phyloP scores from a whole-genome alignment of 2,329 filamentous ascomycete genomes.

The Paecilomyces niveus region DNA sequence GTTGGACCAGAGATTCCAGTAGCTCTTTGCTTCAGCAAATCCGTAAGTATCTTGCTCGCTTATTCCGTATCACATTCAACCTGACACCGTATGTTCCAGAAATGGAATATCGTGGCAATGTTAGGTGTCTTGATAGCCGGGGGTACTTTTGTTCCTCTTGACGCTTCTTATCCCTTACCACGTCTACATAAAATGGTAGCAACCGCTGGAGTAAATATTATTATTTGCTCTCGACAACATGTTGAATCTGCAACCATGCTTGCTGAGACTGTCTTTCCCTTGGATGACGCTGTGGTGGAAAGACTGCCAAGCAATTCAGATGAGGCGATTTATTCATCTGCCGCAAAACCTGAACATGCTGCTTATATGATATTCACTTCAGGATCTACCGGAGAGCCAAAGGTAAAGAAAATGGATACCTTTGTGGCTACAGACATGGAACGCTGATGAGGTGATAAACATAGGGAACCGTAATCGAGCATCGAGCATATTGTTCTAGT shows the following conservation, averaged over 20 bases:
- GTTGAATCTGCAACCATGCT: conserved; percentile 13
- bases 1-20: conserved; percentile 32
- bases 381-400: conserved; percentile 49
- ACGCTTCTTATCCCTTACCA: conserved; percentile 31
- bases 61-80: background rate
- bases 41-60: conserved; percentile 17
- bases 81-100: conserved; percentile 13
- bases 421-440: background rate
- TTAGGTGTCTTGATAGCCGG: conserved; percentile 37
- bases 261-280: conserved; percentile 18
- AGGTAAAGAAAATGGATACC: conserved; percentile 24
- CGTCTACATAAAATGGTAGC: conserved; percentile 27
- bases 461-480: conserved; percentile 57
- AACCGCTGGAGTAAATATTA: conserved; percentile 24
- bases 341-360: conserved; percentile 24
- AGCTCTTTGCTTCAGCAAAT: conserved; percentile 37
- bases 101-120: conserved; percentile 37
- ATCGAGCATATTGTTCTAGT: conserved; percentile 51
- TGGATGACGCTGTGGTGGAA: conserved; percentile 20
- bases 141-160: conserved; percentile 35
- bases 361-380: conserved; percentile 56
- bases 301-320: conserved; percentile 11
- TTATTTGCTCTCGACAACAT: conserved; percentile 26
- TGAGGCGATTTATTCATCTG: conserved; percentile 11
- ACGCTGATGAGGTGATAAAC: conserved; percentile 6